phyloP scores from a whole-genome alignment of 495 filamentous ascomycete genomes.

The Penicillium cinerascens region DNA sequence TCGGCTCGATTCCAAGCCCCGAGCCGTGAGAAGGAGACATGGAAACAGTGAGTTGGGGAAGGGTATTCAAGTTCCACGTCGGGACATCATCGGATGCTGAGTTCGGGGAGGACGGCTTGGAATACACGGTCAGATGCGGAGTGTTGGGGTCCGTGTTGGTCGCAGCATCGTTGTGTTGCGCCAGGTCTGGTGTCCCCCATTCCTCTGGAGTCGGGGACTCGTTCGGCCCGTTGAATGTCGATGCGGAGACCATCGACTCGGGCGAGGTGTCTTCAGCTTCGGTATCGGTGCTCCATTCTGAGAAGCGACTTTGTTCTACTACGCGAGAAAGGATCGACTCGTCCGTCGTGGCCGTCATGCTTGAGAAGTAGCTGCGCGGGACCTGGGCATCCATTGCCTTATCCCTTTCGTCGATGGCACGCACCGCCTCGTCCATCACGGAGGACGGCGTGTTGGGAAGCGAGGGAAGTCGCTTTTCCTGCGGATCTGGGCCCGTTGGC shows the following conservation, averaged over 20 bases:
- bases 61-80: slow-evolving; percentile 21
- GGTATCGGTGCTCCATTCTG: slow-evolving; percentile 46
- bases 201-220: slow-evolving; percentile 18
- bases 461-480: slow-evolving; percentile 43
- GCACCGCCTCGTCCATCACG: slow-evolving; percentile 47
- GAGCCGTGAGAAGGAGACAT: slow-evolving; percentile 29
- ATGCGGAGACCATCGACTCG: slow-evolving; percentile 39
- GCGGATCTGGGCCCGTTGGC: slow-evolving; percentile 27
- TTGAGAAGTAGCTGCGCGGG: slow-evolving; percentile 42
- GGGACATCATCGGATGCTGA: slow-evolving; percentile 31
- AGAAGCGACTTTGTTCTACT: slow-evolving; percentile 43
- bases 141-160: slow-evolving; percentile 38
- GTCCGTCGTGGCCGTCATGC: slow-evolving; percentile 38
- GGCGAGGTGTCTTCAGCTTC: slow-evolving; percentile 27
- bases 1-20: slow-evolving; percentile 36
- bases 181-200: slow-evolving; percentile 27
- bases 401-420: slow-evolving; percentile 38
- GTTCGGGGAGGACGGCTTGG: slow-evolving; percentile 35
- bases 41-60: slow-evolving; percentile 32
- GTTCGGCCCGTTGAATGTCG: slow-evolving; percentile 24
- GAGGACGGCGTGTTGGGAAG: slow-evolving; percentile 47
- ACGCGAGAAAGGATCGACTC: slow-evolving; percentile 26
- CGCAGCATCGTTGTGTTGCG: slow-evolving; percentile 17
- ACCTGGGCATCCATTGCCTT: slow-evolving; percentile 32
- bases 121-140: slow-evolving; percentile 35